Conservation (phyloP, 306 rosid species). For the Cucurbita maxima region DNA sequence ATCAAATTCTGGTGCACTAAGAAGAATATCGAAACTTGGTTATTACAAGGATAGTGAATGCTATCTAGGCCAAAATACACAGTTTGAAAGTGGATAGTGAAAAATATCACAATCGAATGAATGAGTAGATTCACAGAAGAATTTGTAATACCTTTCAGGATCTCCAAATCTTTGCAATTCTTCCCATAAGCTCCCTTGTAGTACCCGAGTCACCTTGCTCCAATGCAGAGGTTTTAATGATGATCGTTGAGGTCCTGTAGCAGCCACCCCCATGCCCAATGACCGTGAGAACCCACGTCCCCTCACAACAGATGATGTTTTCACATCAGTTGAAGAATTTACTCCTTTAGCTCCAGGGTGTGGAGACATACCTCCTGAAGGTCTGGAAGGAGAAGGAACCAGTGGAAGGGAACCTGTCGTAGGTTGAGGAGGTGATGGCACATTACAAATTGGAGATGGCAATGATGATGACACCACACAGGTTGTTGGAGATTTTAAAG, state of each 20-base stretch:
- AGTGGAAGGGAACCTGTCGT: conserved; percentile 22
- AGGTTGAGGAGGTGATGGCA: conserved; percentile 26
- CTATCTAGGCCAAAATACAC: neutral
- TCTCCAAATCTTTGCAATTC: conserved; percentile 82
- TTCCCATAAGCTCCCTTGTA: conserved; percentile 98
- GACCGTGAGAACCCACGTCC: conserved; percentile 79
- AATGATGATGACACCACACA: conserved; percentile 42
- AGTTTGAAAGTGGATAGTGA: neutral
- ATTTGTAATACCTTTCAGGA: conserved; percentile 51
- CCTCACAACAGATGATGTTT: conserved; percentile 40
- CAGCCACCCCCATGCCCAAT: conserved; percentile 25
- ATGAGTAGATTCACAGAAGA: neutral
- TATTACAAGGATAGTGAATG: neutral
- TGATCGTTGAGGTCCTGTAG: conserved; percentile 46
- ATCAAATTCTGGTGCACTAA: conserved; percentile 87
- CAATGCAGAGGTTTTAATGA: conserved; percentile 86
- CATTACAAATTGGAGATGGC: conserved; percentile 18
- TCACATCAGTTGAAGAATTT: conserved; percentile 26
- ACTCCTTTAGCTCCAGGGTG: conserved; percentile 42
- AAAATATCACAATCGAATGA: neutral
- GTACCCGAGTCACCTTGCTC: conserved; percentile 86
- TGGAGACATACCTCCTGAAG: conserved; percentile 53
- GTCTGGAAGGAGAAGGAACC: conserved; percentile 41
- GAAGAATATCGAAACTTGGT: conserved; percentile 12
- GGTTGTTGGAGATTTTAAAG: conserved; percentile 27